Percentiles rank a stretch among this genome's conserved stretches.
Evolutionary conservation across 352 stramenopile genomes (phyloP).

Genomic region (Hyaloperonospora brassicae): DNA sequence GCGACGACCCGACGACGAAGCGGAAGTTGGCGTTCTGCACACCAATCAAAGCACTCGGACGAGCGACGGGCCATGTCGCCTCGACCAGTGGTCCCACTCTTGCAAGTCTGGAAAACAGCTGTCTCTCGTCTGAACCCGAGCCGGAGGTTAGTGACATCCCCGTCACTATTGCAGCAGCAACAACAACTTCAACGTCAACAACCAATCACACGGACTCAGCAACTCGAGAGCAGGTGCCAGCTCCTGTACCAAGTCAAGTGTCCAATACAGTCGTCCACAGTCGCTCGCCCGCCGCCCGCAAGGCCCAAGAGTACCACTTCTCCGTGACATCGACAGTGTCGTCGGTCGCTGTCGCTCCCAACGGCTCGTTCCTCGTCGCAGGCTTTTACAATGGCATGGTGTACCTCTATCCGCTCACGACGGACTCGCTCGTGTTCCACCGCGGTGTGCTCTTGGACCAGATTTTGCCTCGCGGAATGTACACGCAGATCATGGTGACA

Average conservation of each 20-base stretch:
- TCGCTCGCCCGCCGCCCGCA: no score
- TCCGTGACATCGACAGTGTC: constrained; percentile 59
- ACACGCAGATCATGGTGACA: constrained; percentile 76
- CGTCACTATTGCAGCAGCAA: no score
- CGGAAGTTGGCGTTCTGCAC: constrained; percentile 46
- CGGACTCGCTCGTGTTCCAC: constrained; percentile 55
- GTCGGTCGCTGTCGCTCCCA: constrained; percentile 63
- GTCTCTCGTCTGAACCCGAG: no score
- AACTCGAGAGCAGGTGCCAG: no score
- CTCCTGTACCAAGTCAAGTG: constrained; percentile 22
- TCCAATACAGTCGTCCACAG: constrained; percentile 1
- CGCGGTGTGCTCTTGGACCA: constrained; percentile 74
- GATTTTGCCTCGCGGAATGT: constrained; percentile 72
- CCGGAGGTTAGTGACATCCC: no score
- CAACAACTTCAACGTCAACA: no score
- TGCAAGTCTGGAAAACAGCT: constrained; percentile 1
- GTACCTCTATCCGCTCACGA: constrained; percentile 48
- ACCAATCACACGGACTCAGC: no score
- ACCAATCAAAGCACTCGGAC: constrained; percentile 22
- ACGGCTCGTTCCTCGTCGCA: constrained; percentile 65
- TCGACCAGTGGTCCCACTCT: constrained; percentile 6
- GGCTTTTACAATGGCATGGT: constrained; percentile 74
- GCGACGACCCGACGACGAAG: constrained; percentile 17
- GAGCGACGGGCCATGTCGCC: constrained; percentile 8
- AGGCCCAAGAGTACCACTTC: constrained; percentile 56